phyloP scores from a whole-genome alignment of 2,329 filamentous ascomycete genomes.

The Pezizomycotina sp. region DNA sequence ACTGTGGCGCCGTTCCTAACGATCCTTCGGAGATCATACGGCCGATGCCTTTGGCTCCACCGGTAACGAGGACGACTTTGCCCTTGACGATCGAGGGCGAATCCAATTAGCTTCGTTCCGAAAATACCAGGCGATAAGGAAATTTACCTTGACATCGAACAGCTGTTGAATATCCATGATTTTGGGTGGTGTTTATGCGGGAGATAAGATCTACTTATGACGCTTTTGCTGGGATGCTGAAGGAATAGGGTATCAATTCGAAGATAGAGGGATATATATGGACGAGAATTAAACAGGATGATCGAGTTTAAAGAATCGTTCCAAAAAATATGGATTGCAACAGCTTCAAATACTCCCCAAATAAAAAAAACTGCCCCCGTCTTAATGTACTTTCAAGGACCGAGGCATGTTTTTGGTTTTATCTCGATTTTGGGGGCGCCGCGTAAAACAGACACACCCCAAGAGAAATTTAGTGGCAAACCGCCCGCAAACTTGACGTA shows the following conservation, averaged over 20 bases:
- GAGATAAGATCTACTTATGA: neutral
- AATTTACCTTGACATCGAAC: constrained; percentile 43
- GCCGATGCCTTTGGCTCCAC: constrained; percentile 39
- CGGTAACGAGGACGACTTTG: constrained; percentile 44
- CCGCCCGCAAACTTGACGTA: too few species aligned
- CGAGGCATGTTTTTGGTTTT: too few species aligned
- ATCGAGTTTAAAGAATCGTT: too few species aligned
- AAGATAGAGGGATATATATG: too few species aligned
- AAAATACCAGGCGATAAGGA: neutral
- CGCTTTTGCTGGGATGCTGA: neutral
- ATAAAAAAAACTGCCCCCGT: too few species aligned
- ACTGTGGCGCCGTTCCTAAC: constrained; percentile 50
- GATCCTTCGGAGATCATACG: constrained; percentile 50
- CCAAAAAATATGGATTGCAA: too few species aligned
- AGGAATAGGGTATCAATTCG: neutral
- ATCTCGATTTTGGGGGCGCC: too few species aligned
- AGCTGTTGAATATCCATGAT: constrained; percentile 40
- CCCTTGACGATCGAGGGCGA: constrained; percentile 28
- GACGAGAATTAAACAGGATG: too few species aligned
- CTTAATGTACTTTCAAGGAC: too few species aligned
- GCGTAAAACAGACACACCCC: too few species aligned
- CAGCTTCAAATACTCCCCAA: too few species aligned
- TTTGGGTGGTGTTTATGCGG: neutral
- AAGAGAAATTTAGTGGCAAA: too few species aligned
- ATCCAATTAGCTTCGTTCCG: constrained; percentile 1